These are phyloP conservation scores for Dipsacomyces acuminosporus DNA, from an alignment of 371 early-diverging fungal genomes.

Conservation along the genomic window DNA sequence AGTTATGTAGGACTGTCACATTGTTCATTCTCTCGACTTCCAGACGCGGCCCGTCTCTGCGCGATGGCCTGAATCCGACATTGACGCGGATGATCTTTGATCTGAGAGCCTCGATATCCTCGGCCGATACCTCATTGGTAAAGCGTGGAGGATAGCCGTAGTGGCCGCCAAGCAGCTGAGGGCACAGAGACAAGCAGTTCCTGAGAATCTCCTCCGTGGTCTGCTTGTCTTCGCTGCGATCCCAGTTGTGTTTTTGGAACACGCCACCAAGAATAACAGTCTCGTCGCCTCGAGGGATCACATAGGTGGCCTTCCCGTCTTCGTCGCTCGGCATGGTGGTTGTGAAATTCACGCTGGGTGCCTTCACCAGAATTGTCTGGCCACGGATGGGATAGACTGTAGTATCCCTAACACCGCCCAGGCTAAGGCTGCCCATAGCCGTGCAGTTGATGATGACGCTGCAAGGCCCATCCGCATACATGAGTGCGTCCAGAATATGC, in stretches of 20 bases:
- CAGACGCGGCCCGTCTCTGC: constrained; percentile 50
- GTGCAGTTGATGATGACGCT: constrained; percentile 54
- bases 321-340: constrained; percentile 15
- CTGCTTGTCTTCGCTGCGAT: constrained; percentile 22
- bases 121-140: neutral
- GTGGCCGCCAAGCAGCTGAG: constrained; percentile 43
- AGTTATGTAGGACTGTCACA: constrained; percentile 49
- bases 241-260: constrained; percentile 44
- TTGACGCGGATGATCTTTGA: constrained; percentile 42
- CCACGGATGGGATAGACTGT: constrained; percentile 52
- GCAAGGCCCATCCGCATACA: constrained; percentile 8
- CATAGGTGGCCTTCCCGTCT: constrained; percentile 44
- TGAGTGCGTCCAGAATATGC: constrained; percentile 12
- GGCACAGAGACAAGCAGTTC: constrained; percentile 49
- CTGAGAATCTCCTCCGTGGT: constrained; percentile 49
- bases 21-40: constrained; percentile 39
- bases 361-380: constrained; percentile 51
- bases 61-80: constrained; percentile 54
- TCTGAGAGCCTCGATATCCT: constrained; percentile 7
- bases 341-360: constrained; percentile 49
- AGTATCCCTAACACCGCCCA: constrained; percentile 51
- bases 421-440: constrained; percentile 46
- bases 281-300: constrained; percentile 58
- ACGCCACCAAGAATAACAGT: constrained; percentile 56
- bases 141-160: constrained; percentile 14